Base-by-base conservation (phyloP, 1,284 basidiomycete genomes). In the Boletus semigastroideus region DNA sequence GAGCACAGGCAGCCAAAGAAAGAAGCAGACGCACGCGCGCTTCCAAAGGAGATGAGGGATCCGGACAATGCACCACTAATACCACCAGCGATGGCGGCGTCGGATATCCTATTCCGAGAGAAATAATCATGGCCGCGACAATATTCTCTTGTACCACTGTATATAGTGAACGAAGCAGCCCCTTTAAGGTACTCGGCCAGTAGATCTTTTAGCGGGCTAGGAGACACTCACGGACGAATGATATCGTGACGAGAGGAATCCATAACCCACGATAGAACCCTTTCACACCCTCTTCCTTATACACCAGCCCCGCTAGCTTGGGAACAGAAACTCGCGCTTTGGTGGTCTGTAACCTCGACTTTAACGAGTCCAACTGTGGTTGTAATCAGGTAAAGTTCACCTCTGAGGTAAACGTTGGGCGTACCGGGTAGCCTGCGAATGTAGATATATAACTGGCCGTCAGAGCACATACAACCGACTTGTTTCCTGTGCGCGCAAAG, bases 221-320 rank as follows among this genome's bases (percentile, higher is more conserved):
- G 25, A 53, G 55, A 40, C 67, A 90, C 77, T 79, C 74, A 80
- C 95, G 90, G 65, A 98, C 95, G 66, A 96, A 94, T 7, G 94
- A 95, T 63, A 99, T 98, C 8, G 96, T 98, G 72, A 96, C 82
- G 49, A 98, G 80, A 30, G 96, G 96, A 61, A 98, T 93, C 80
- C 92, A 91, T 49, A 91, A 68, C 52, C 93, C 93, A 51, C 94
- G 82, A 71, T 93, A 96, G 71, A 96, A 97, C 50, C 95, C 96
- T 56, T 82, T 80, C 33, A 98, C 68, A 8, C 96, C 96, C 75
- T 98, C 96, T 69, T 98, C 93, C 25, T 81, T 80, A 66, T 95
- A 90, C 30, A 94, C 91, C 52, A 83, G 72, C 16, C 75, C 73
- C 31, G 87, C 87, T 52, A 94, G 80, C 61, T 78, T 79, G 8